phyloP scores from a whole-genome alignment of 2,329 filamentous ascomycete genomes.

The Penicillium sp. region DNA sequence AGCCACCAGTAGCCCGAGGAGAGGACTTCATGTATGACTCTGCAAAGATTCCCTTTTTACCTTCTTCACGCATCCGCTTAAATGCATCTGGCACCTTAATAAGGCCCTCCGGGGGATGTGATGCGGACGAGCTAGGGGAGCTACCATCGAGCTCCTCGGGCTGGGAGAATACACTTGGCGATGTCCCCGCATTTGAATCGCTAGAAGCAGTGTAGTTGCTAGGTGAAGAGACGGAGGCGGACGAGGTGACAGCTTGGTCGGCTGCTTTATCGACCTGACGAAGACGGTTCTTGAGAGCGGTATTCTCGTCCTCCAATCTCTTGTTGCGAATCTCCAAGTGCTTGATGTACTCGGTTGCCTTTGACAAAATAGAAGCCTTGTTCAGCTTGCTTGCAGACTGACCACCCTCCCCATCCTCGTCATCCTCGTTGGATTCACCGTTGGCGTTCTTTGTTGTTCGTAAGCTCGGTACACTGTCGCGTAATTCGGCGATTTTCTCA shows the following conservation, averaged over 20 bases:
- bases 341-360: conserved; percentile 93
- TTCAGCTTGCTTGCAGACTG: conserved; percentile 92
- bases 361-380: conserved; percentile 94
- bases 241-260: conserved; percentile 41
- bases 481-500: conserved; percentile 90
- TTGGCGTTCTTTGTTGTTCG: conserved; percentile 68
- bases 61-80: conserved; percentile 41
- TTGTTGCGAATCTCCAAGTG: conserved; percentile 91
- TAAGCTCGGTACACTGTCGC: conserved; percentile 88
- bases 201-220: conserved; percentile 41
- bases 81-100: conserved; percentile 47
- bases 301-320: conserved; percentile 78
- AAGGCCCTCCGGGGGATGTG: conserved; percentile 43
- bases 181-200: conserved; percentile 37
- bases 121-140: conserved; percentile 31
- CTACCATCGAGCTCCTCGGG: conserved; percentile 37
- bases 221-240: conserved; percentile 42
- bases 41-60: conserved; percentile 36
- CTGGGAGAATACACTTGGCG: conserved; percentile 44
- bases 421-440: conserved; percentile 56
- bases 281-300: conserved; percentile 73
- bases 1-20: conserved; percentile 17
- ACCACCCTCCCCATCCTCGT: conserved; percentile 77
- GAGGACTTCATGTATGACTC: conserved; percentile 42
- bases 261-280: conserved; percentile 71